Percentiles rank a stretch among this genome's conserved stretches.
These are phyloP conservation scores for Omphalotus olearius DNA, from an alignment of 1,284 basidiomycete species.

Conservation along the genomic window DNA sequence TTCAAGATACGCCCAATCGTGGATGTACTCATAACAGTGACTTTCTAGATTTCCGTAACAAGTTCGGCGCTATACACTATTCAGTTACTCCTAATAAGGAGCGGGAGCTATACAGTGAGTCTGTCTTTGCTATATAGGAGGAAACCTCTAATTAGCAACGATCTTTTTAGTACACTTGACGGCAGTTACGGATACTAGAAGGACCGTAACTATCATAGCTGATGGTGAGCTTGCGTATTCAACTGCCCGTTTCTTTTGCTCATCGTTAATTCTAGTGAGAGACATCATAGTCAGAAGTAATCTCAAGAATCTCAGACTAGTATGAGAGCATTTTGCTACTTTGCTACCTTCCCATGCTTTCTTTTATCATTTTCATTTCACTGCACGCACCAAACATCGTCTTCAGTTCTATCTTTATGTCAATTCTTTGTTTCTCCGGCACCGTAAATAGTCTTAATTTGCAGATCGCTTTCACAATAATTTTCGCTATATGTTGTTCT, in stretches of 20 bases:
- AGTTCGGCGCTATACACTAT: slow-evolving; percentile 67
- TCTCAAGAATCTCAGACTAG: slow-evolving; percentile 50
- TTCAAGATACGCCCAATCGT: slow-evolving; percentile 1
- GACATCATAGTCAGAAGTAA: slow-evolving; percentile 61
- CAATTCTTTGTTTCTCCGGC: too few species aligned
- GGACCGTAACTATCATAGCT: slow-evolving; percentile 53
- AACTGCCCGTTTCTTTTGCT: slow-evolving; percentile 1
- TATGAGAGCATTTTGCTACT: slow-evolving; percentile 23
- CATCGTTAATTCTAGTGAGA: slow-evolving; percentile 35
- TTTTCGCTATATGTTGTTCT: too few species aligned
- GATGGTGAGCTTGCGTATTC: slow-evolving; percentile 31
- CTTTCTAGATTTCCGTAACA: slow-evolving; percentile 61
- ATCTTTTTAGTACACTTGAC: slow-evolving; percentile 63
- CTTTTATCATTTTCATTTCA: too few species aligned
- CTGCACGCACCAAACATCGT: too few species aligned
- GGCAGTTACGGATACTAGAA: slow-evolving; percentile 68
- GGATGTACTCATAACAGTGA: slow-evolving; percentile 7
- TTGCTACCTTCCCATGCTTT: too few species aligned
- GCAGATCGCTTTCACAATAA: too few species aligned
- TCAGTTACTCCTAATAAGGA: slow-evolving; percentile 60
- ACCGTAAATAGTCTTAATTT: too few species aligned
- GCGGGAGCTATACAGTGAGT: slow-evolving; percentile 67
- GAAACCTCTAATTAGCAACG: slow-evolving; percentile 9
- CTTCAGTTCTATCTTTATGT: too few species aligned
- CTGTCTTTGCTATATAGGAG: slow-evolving; percentile 7